A percentile compares a stretch with the other conserved stretches of the same genome.
phyloP scores from a whole-genome alignment of 176 grass and related monocot species.

The Oryza rufipogon region DNA sequence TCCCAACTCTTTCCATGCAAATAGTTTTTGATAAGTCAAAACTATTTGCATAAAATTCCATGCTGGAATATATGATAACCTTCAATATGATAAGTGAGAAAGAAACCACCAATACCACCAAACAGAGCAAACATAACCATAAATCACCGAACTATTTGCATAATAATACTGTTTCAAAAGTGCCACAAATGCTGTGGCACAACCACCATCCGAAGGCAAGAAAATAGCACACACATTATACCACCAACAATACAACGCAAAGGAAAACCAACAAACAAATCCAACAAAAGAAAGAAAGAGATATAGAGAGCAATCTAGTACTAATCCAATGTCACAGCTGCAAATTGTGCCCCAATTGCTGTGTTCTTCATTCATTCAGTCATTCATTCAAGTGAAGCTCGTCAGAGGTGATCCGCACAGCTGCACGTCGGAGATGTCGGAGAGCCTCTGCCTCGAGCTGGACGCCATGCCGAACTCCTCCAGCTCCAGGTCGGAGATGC shows the following conservation, averaged over 20 bases:
- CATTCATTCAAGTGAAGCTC: slow-evolving; percentile 53
- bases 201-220: not conserved
- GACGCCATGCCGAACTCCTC: slow-evolving; percentile 73
- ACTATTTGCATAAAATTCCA: too few relatives aligned
- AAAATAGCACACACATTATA: not conserved
- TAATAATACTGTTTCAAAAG: not conserved
- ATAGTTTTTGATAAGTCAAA: too few relatives aligned
- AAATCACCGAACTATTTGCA: slow-evolving; percentile 5
- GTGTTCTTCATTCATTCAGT: not conserved
- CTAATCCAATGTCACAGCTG: slow-evolving; percentile 32
- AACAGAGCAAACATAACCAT: not conserved
- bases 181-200: slow-evolving; percentile 42
- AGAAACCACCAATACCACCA: not conserved
- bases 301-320: not conserved
- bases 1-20: too few relatives aligned
- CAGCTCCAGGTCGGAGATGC: slow-evolving; percentile 64
- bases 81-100: too few relatives aligned
- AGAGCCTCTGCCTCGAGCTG: slow-evolving; percentile 73
- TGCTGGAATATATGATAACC: too few relatives aligned
- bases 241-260: slow-evolving; percentile 21
- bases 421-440: slow-evolving; percentile 81
- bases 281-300: not conserved
- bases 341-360: not conserved
- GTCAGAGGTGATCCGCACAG: slow-evolving; percentile 68
- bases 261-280: slow-evolving; percentile 8